A percentile compares a stretch with the other conserved stretches of the same genome.
These are phyloP conservation scores for Penicillium sp. DNA, from an alignment of 2,329 filamentous ascomycete species.

Conservation along the genomic window DNA sequence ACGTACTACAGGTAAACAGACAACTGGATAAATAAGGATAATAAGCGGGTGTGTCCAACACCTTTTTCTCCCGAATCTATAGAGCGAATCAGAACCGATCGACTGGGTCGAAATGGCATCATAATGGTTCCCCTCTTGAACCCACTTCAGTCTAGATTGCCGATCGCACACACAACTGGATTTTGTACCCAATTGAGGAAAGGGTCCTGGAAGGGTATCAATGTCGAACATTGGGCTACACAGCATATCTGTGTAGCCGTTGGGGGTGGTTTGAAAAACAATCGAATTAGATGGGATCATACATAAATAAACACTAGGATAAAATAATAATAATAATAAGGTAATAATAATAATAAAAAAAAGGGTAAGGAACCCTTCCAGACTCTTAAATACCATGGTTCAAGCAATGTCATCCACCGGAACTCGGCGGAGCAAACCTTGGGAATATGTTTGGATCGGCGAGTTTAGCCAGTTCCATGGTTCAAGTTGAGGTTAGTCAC, in stretches of 20 bases:
- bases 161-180: conserved; percentile 12
- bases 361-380: conserved; percentile 4
- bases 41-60: not conserved
- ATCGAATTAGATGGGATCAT: not conserved
- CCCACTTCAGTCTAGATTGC: conserved; percentile 18
- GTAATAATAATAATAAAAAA: not conserved
- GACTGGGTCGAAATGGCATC: conserved; percentile 11
- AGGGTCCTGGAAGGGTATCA: conserved; percentile 1
- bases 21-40: not conserved
- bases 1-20: not conserved
- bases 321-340: not conserved
- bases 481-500: not conserved
- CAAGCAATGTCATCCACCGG: conserved; percentile 15
- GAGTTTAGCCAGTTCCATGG: not conserved
- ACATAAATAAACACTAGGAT: not conserved
- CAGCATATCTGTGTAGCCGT: conserved; percentile 13
- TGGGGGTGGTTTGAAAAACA: conserved; percentile 2
- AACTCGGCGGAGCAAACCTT: conserved; percentile 11
- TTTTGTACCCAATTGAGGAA: not conserved
- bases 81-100: not conserved
- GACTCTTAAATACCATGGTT: conserved; percentile 7
- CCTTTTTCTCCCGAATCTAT: not conserved
- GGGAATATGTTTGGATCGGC: conserved; percentile 10
- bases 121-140: conserved; percentile 9
- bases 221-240: conserved; percentile 5